Evolutionary conservation across 1,284 basidiomycete genomes (phyloP).

Genomic region (Mixia osmundae): DNA sequence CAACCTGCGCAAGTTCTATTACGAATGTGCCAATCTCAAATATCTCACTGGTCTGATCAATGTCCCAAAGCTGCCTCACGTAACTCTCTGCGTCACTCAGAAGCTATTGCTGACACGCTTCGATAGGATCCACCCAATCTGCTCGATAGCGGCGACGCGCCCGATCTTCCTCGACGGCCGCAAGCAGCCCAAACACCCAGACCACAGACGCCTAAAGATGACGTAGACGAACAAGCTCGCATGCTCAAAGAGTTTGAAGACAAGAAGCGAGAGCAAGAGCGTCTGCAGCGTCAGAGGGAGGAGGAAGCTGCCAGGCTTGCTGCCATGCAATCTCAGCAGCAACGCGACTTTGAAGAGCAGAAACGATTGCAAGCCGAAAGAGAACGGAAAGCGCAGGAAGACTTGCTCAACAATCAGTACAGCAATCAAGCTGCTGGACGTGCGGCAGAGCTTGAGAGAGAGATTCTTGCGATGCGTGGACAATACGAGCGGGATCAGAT

Average conservation of each 20-base stretch:
- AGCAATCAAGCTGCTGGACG: conserved; percentile 28
- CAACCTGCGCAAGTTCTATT: conserved; percentile 80
- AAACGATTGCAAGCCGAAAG: conserved; percentile 71
- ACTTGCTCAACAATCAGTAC: conserved; percentile 39
- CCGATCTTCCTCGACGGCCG: conserved; percentile 69
- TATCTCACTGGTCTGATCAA: conserved; percentile 88
- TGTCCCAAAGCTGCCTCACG: conserved; percentile 79
- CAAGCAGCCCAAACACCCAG: conserved; percentile 28
- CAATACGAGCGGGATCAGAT: conserved; percentile 98
- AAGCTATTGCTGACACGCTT: neutral
- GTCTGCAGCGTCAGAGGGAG: conserved; percentile 34
- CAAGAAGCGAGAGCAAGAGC: conserved; percentile 56
- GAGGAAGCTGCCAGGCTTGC: conserved; percentile 54
- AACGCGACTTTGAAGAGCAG: conserved; percentile 71
- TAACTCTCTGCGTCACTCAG: conserved; percentile 18
- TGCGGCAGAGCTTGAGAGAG: conserved; percentile 62
- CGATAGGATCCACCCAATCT: conserved; percentile 78
- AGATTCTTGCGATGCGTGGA: conserved; percentile 76
- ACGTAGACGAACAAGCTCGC: conserved; percentile 76
- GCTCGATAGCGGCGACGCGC: conserved; percentile 53
- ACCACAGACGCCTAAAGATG: conserved; percentile 26
- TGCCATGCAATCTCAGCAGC: conserved; percentile 56
- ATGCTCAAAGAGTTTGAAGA: conserved; percentile 94
- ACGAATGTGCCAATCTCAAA: conserved; percentile 89
- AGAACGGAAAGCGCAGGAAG: conserved; percentile 69